Base-by-base conservation (phyloP, 805 yeast species). In the Martiniozyma abietophila region DNA sequence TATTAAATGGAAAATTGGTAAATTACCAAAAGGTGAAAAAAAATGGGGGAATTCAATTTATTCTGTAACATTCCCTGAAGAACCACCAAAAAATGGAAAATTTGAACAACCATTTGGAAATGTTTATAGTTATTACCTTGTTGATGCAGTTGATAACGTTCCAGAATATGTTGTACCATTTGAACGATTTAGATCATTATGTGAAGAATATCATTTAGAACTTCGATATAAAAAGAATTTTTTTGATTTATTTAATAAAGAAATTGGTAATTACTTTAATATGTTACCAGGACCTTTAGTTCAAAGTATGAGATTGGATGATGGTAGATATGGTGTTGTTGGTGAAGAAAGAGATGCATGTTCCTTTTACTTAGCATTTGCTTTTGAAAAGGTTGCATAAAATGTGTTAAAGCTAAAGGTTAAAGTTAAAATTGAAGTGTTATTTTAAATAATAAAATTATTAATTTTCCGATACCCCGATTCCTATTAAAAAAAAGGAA, bases 101-200 rank as follows among this genome's bases (percentile, higher is more conserved):
- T 84, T 83, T 50, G 61, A 74, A 8, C 71, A 77, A 1, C 82
- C 92, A 0, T 85, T 64, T 51, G 99, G 98, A 0, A 81, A 88
- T 55, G 67, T 73, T 48, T 92, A 92, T 56, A 74, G 72, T 35
- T 92, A 82, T 53, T 83, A 65, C 59, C 61, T 92, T 39, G 76
- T 76, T 44, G 98, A 92, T 60, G 98, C 99, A 0, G 89, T 92
- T 31, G 96, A 85, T 42, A 79, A 92, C 48, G 96, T 92, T 17
- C 97, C 97, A 0, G 99, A 92, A 51, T 92, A 81, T 50, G 94
- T 92, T 5, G 96, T 92, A 6, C 97, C 96, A 1, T 86, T 92
- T 57, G 96, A 89, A 49, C 72, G 78, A 1, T 72, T 92, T 38
- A 68, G 95, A 55, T 73, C 79, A 36, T 59, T 89, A 35, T 94